phyloP scores from a whole-genome alignment of 208 protist genomes.

The Leishmania guyanensis region DNA sequence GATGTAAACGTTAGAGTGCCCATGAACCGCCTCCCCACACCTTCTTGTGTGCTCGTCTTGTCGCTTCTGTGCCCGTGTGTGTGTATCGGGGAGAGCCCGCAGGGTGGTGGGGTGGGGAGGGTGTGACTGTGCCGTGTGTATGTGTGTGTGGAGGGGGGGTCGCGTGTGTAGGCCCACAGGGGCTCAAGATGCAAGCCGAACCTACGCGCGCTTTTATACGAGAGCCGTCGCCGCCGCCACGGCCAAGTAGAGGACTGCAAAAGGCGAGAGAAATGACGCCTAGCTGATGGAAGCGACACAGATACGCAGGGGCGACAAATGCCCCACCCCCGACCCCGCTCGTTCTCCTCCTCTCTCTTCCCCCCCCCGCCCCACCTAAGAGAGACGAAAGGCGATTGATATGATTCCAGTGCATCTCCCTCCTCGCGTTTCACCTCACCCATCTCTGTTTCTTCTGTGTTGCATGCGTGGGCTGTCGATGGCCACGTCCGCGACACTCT shows the following conservation, averaged over 20 bases:
- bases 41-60: neutral
- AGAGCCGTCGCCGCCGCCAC: no score
- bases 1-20: conserved; percentile 3
- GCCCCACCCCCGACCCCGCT: no score
- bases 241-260: no score
- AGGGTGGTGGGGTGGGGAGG: neutral
- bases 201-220: neutral
- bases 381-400: neutral
- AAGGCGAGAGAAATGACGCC: neutral
- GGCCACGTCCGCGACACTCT: neutral
- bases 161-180: neutral
- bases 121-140: neutral
- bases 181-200: neutral
- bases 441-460: neutral
- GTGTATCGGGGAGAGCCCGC: neutral
- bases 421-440: neutral
- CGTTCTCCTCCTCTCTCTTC: neutral
- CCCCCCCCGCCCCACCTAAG: neutral
- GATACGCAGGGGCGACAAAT: neutral
- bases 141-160: neutral
- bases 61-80: neutral
- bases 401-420: neutral
- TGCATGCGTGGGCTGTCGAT: neutral
- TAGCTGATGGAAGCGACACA: neutral
- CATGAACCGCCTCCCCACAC: neutral